Evolutionary conservation across 257 asterid species (phyloP).

Genomic region (Jasminum sambac): DNA sequence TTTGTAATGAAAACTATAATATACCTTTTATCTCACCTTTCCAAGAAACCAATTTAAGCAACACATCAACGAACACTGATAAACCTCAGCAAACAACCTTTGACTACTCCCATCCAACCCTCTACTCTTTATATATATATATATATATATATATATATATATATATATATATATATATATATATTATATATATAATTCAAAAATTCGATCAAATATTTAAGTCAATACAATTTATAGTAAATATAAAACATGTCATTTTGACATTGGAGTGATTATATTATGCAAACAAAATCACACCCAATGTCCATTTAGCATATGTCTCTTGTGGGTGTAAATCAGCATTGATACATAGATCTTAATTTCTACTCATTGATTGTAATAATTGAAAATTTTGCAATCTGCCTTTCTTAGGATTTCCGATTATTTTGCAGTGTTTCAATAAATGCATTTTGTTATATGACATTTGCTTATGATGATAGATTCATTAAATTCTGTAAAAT

Average conservation of each 20-base stretch:
- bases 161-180: no score
- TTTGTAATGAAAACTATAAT: conserved; percentile 56
- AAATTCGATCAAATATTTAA: no score
- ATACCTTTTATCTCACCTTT: conserved; percentile 47
- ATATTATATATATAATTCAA: no score
- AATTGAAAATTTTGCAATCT: background rate
- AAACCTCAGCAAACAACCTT: conserved; percentile 60
- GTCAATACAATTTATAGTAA: no score
- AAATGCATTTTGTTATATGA: conserved; percentile 34
- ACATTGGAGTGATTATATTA: no score
- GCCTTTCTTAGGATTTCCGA: conserved; percentile 1
- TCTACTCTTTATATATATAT: conserved; percentile 23
- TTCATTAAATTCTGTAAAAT: conserved; percentile 8
- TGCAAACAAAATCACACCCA: no score
- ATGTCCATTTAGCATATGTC: no score
- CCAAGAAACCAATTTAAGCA: conserved; percentile 51
- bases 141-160: no score
- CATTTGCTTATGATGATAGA: conserved; percentile 31
- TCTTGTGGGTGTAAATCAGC: no score
- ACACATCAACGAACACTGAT: conserved; percentile 66
- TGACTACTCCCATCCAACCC: conserved; percentile 54
- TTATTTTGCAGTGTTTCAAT: conserved; percentile 19
- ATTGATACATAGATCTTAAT: no score
- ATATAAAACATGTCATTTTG: no score
- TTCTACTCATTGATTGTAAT: background rate